Evolutionary conservation across 1,284 basidiomycete species (phyloP).

Genomic region (Ceratobasidium papillatum): DNA sequence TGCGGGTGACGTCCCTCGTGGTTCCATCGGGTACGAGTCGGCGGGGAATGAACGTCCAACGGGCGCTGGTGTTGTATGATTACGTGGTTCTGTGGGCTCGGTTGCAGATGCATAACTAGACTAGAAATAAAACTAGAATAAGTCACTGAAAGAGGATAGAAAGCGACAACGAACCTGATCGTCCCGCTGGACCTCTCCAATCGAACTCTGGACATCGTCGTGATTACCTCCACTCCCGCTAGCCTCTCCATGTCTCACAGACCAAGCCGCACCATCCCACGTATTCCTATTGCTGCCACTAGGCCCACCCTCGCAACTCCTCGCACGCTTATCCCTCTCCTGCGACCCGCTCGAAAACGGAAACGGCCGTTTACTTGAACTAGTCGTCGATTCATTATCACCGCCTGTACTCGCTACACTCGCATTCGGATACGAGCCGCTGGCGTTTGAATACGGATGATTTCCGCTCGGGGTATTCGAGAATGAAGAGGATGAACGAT

Average conservation of each 20-base stretch:
- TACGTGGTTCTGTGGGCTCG: conserved; percentile 11
- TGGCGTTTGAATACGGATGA: neutral
- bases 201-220: conserved; percentile 4
- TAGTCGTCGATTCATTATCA: neutral
- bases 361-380: conserved; percentile 26
- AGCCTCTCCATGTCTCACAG: neutral
- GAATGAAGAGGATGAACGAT: neutral
- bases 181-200: conserved; percentile 12
- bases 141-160: neutral
- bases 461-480: neutral
- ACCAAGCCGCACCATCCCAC: neutral
- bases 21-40: conserved; percentile 11
- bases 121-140: neutral
- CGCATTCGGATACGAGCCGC: neutral
- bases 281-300: neutral
- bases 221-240: neutral
- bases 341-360: conserved; percentile 11
- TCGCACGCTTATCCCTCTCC: conserved; percentile 32
- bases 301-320: conserved; percentile 20
- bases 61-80: neutral
- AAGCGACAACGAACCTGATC: neutral
- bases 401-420: conserved; percentile 1
- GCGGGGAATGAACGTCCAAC: neutral
- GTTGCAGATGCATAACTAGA: conserved; percentile 34
- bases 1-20: conserved; percentile 7